Conservation (phyloP, 768 basidiomycete genomes). For the Lyophyllum shimeji region DNA sequence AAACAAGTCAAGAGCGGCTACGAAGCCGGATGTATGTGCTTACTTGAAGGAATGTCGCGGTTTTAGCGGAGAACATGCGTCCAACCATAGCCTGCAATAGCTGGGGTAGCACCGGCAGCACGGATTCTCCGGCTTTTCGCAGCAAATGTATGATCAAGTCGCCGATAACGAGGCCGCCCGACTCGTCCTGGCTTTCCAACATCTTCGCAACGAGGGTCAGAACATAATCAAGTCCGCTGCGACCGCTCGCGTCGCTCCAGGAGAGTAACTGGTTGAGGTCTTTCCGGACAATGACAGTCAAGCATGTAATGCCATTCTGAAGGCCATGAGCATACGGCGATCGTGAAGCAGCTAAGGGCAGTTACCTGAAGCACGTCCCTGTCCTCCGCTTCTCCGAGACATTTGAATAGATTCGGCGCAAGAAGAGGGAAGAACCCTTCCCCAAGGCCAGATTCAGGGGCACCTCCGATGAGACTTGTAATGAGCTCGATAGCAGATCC, state of each 20-base stretch:
- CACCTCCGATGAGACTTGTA: slow-evolving; percentile 68
- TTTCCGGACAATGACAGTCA: slow-evolving; percentile 86
- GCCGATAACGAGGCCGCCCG: slow-evolving; percentile 90
- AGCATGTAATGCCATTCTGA: slow-evolving; percentile 78
- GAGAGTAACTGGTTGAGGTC: slow-evolving; percentile 78
- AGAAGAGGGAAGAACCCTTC: slow-evolving; percentile 77
- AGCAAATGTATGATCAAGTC: slow-evolving; percentile 94
- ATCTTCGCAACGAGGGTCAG: slow-evolving; percentile 76
- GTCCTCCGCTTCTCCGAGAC: slow-evolving; percentile 73
- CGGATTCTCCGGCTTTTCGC: slow-evolving; percentile 74
- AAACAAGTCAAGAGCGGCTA: not conserved
- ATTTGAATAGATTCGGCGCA: slow-evolving; percentile 73
- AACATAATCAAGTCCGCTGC: slow-evolving; percentile 74
- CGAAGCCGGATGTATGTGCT: slow-evolving; percentile 8
- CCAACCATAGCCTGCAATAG: slow-evolving; percentile 81
- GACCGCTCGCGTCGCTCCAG: slow-evolving; percentile 69
- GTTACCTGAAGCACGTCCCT: slow-evolving; percentile 78
- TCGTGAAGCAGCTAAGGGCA: slow-evolving; percentile 1
- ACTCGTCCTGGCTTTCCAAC: slow-evolving; percentile 80
- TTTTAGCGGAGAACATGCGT: slow-evolving; percentile 82
- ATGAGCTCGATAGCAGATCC: slow-evolving; percentile 83
- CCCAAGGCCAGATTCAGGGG: slow-evolving; percentile 63
- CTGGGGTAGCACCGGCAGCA: slow-evolving; percentile 85
- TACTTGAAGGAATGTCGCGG: slow-evolving; percentile 90
- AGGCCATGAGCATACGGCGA: not conserved